Evolutionary conservation across 805 yeast species (phyloP).

Genomic region (Ogataea thermomethanolica): DNA sequence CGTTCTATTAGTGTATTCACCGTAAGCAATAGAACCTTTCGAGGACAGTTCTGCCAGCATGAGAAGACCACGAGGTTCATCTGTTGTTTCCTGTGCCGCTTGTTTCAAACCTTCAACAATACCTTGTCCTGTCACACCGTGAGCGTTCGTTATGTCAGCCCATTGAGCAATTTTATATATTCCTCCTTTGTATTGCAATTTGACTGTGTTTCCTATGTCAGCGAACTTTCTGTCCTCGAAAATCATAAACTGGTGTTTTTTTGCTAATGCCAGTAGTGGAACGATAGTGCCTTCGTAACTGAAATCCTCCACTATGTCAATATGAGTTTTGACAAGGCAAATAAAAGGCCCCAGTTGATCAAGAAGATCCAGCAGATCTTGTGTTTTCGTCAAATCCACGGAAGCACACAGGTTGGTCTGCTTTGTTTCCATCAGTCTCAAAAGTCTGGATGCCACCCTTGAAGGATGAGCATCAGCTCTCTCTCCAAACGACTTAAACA

Average conservation of each 20-base stretch:
- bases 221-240: conserved; percentile 98
- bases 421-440: conserved; percentile 72
- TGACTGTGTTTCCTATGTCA: conserved; percentile 96
- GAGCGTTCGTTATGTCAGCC: conserved; percentile 98
- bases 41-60: conserved; percentile 96
- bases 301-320: conserved; percentile 90
- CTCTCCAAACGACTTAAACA: conserved; percentile 47
- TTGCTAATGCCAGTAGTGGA: conserved; percentile 69
- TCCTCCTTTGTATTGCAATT: conserved; percentile 89
- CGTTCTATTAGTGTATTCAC: conserved; percentile 83
- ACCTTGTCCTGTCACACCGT: conserved; percentile 94
- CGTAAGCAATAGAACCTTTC: conserved; percentile 89
- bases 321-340: conserved; percentile 90
- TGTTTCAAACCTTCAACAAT: conserved; percentile 83
- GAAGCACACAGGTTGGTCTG: conserved; percentile 92
- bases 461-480: conserved; percentile 73
- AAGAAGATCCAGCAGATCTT: conserved; percentile 65
- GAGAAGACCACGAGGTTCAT: conserved; percentile 81
- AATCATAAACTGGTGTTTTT: conserved; percentile 82
- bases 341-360: conserved; percentile 88
- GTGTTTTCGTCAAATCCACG: conserved; percentile 79
- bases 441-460: conserved; percentile 73
- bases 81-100: conserved; percentile 67
- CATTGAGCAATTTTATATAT: conserved; percentile 84
- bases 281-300: conserved; percentile 71